These are phyloP conservation scores for Suhomyces wounanorum DNA, from an alignment of 1,139 yeast genomes.

Conservation along the genomic window DNA sequence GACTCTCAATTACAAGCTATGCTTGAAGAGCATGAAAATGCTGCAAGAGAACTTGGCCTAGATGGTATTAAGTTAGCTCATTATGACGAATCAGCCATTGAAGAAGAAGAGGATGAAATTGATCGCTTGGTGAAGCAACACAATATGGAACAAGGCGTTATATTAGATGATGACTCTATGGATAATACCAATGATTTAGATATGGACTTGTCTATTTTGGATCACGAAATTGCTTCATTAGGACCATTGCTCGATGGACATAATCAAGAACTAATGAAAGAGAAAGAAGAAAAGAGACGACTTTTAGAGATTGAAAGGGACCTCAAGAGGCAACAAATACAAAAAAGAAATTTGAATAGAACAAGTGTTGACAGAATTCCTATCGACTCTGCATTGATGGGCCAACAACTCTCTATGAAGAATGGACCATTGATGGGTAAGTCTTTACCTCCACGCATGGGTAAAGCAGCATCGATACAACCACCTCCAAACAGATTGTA, in stretches of 20 bases:
- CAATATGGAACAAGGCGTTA: conserved; percentile 36
- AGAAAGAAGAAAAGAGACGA: conserved; percentile 26
- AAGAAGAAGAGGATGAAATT: conserved; percentile 44
- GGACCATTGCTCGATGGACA: conserved; percentile 44
- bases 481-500: conserved; percentile 46
- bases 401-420: conserved; percentile 12
- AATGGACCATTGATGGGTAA: conserved; percentile 43
- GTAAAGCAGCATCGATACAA: conserved; percentile 50
- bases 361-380: conserved; percentile 6
- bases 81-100: conserved; percentile 33
- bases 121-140: conserved; percentile 40
- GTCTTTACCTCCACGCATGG: conserved; percentile 43
- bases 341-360: conserved; percentile 8
- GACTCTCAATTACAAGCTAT: conserved; percentile 41
- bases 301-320: conserved; percentile 27
- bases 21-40: conserved; percentile 28
- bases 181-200: conserved; percentile 18
- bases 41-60: conserved; percentile 15
- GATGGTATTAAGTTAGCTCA: conserved; percentile 27
- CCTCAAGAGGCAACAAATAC: conserved; percentile 21
- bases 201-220: conserved; percentile 35
- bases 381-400: conserved; percentile 3
- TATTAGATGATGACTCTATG: conserved; percentile 25
- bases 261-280: conserved; percentile 30
- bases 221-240: conserved; percentile 44